phyloP scores from a whole-genome alignment of 2,329 filamentous ascomycete species.

The Pyrenophora teres region DNA sequence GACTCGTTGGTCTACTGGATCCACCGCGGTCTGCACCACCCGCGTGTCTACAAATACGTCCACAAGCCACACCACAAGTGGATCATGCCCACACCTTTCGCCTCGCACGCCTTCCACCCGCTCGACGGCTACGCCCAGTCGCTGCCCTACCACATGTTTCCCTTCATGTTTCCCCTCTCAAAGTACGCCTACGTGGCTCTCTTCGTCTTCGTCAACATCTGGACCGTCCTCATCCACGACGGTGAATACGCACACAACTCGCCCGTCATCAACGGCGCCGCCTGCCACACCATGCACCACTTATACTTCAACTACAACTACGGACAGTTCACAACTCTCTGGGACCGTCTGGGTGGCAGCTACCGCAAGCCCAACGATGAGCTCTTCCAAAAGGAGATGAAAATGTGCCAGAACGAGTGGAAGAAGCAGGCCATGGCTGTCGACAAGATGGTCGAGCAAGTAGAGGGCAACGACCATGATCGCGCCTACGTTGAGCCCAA shows the following conservation, averaged over 20 bases:
- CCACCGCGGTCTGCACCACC: conserved; percentile 83
- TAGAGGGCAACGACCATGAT: conserved; percentile 63
- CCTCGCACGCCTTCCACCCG: conserved; percentile 93
- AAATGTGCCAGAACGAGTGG: conserved; percentile 84
- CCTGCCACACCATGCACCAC: conserved; percentile 91
- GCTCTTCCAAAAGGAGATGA: conserved; percentile 81
- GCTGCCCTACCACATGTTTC: conserved; percentile 90
- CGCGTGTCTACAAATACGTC: conserved; percentile 78
- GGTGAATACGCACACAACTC: conserved; percentile 92
- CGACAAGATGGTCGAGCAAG: conserved; percentile 74
- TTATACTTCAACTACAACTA: conserved; percentile 77
- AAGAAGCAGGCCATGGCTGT: conserved; percentile 75
- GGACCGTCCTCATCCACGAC: conserved; percentile 95
- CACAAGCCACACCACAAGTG: conserved; percentile 99
- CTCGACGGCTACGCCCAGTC: conserved; percentile 89
- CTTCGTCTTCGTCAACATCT: conserved; percentile 93
- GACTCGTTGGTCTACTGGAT: conserved; percentile 92
- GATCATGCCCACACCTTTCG: conserved; percentile 97
- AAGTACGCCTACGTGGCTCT: conserved; percentile 85
- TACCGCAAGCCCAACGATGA: conserved; percentile 86
- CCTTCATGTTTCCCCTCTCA: conserved; percentile 89
- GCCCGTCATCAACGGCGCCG: conserved; percentile 90
- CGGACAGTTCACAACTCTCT: conserved; percentile 90
- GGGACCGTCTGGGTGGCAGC: conserved; percentile 85
- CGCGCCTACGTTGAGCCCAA: conserved; percentile 50